These are phyloP conservation scores for Oryza longistaminata DNA, from an alignment of 176 grass and related monocot species.

Conservation along the genomic window DNA sequence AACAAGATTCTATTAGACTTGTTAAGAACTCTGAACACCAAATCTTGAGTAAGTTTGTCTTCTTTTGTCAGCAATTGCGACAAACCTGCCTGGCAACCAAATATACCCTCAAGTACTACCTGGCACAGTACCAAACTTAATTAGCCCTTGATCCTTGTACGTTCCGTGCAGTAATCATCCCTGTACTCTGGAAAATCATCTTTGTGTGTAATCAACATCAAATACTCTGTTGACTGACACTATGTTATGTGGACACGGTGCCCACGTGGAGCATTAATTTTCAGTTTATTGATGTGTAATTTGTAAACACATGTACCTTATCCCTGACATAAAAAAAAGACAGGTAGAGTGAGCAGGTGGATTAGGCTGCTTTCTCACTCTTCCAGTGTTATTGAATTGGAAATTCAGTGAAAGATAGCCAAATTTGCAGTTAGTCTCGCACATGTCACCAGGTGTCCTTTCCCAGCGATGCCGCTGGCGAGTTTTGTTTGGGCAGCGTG, in stretches of 20 bases:
- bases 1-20: too few relatives aligned
- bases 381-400: background rate
- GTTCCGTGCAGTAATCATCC: background rate
- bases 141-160: background rate
- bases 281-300: background rate
- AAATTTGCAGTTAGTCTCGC: background rate
- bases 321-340: background rate
- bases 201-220: background rate
- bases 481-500: conserved; percentile 9
- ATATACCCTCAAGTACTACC: background rate
- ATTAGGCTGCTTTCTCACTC: background rate
- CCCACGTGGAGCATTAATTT: background rate
- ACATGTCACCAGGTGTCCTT: conserved; percentile 46
- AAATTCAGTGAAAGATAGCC: background rate
- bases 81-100: too few relatives aligned
- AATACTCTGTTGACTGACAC: background rate
- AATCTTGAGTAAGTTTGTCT: too few relatives aligned
- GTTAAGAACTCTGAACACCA: too few relatives aligned
- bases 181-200: background rate
- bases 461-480: conserved; percentile 13
- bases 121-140: background rate
- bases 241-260: background rate
- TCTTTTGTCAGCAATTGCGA: too few relatives aligned
- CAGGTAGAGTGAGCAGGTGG: background rate
- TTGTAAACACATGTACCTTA: background rate